A percentile compares a stretch with the other conserved stretches of the same genome.
These are phyloP conservation scores for Pleurotus platypus DNA, from an alignment of 768 basidiomycete species.

Conservation along the genomic window DNA sequence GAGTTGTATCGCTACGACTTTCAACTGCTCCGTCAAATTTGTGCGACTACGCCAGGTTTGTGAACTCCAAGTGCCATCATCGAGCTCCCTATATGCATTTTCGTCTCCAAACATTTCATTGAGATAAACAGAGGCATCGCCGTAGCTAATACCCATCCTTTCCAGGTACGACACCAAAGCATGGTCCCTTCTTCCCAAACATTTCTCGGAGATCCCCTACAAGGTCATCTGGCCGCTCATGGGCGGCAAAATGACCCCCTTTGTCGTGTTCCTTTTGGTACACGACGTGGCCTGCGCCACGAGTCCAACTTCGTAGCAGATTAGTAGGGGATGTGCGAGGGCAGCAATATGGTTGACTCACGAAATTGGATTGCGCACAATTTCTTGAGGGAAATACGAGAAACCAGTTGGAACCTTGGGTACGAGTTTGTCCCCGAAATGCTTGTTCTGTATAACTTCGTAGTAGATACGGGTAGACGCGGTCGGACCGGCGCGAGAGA, in stretches of 20 bases:
- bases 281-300: slow-evolving; percentile 32
- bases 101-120: too few relatives aligned
- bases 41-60: too few relatives aligned
- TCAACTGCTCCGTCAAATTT: too few relatives aligned
- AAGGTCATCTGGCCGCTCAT: slow-evolving; percentile 45
- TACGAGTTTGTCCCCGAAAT: slow-evolving; percentile 1
- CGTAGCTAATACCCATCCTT: slow-evolving; percentile 33
- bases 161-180: slow-evolving; percentile 42
- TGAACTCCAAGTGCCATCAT: too few relatives aligned
- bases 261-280: slow-evolving; percentile 43
- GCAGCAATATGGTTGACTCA: not conserved
- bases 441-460: slow-evolving; percentile 29
- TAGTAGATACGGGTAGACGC: slow-evolving; percentile 58
- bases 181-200: slow-evolving; percentile 51
- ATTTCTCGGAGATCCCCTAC: slow-evolving; percentile 50
- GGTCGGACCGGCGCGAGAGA: slow-evolving; percentile 55
- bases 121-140: too few relatives aligned
- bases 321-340: not conserved
- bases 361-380: slow-evolving; percentile 10
- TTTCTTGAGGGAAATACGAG: slow-evolving; percentile 46
- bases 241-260: slow-evolving; percentile 60
- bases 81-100: too few relatives aligned
- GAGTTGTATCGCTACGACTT: too few relatives aligned
- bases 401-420: slow-evolving; percentile 40
- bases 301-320: slow-evolving; percentile 36